Evolutionary conservation across 2,329 filamentous ascomycete genomes (phyloP), one percentile per base, ranked within the genome.

Genomic region (Fusarium hostae): DNA sequence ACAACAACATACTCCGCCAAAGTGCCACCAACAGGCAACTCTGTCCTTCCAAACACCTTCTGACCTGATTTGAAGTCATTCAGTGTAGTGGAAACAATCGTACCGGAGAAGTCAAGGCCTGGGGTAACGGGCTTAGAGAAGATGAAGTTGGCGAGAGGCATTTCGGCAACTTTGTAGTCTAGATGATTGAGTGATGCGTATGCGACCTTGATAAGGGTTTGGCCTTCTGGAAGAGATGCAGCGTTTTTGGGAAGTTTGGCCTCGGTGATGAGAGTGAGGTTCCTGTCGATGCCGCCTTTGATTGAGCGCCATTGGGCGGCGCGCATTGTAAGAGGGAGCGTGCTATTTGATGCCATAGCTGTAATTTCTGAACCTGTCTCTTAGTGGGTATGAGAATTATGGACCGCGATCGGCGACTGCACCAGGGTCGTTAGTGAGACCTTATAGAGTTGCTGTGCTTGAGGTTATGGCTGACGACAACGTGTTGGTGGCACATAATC

Each of bases 151-250:
- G 55, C 55, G 0, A 73, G 28, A 6, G 72, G 69, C 69, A 75
- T 73, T 1, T 75, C 72, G 0, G 69, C 69, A 1, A 71, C 16
- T 15, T 71, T 75, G 22, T 71, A 75, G 43, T 75, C 69, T 5
- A 75, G 67, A 22, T 75, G 72, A 15, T 75, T 75, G 32, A 75
- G 39, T 6, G 72, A 75, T 30, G 67, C 59, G 13, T 74, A 75
- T 3, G 72, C 61, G 3, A 75, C 72, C 3, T 62, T 73, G 32
- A 74, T 39, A 0, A 74, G 56, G 0, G 66, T 66, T 6, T 71
- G 43, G 8, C 63, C 66, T 20, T 59, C 71, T 0, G 48, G 37
- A 1, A 73, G 43, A 0, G 60, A 47, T 5, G 34, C 15, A 6
- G 61, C 24, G 9, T 11, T 13, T 20, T 54, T 66, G 1, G 70